Evolutionary conservation across 2,329 filamentous ascomycete genomes (phyloP).

Genomic region (Seiridium unicorne): DNA sequence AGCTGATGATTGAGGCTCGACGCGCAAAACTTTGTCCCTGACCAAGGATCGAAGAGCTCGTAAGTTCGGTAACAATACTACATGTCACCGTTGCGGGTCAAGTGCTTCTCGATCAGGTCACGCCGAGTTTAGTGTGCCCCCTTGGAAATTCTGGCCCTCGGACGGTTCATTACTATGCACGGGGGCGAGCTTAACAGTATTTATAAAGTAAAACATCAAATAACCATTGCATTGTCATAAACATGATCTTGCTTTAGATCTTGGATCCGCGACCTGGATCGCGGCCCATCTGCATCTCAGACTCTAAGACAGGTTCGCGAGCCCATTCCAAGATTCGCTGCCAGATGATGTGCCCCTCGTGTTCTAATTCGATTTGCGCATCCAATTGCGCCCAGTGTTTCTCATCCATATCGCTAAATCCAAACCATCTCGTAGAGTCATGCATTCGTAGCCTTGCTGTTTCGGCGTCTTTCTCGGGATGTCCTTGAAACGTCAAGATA

Average conservation of each 20-base stretch:
- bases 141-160: no score
- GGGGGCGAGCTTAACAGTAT: background rate
- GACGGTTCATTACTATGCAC: background rate
- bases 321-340: conserved; percentile 30
- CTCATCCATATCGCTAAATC: conserved; percentile 27
- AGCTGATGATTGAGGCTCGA: background rate
- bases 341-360: conserved; percentile 38
- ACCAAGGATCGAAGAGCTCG: background rate
- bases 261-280: background rate
- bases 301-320: conserved; percentile 10
- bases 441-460: conserved; percentile 36
- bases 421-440: conserved; percentile 35
- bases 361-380: conserved; percentile 25
- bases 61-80: no score
- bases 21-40: background rate
- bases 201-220: no score
- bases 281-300: conserved; percentile 8
- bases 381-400: conserved; percentile 25
- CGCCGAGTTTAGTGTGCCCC: no score
- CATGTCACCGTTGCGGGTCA: no score
- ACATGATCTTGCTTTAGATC: background rate
- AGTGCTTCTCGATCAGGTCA: no score
- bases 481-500: conserved; percentile 43
- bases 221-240: no score
- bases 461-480: conserved; percentile 40